Conservation (phyloP, 805 yeast species). For the Candida gorgasii region DNA sequence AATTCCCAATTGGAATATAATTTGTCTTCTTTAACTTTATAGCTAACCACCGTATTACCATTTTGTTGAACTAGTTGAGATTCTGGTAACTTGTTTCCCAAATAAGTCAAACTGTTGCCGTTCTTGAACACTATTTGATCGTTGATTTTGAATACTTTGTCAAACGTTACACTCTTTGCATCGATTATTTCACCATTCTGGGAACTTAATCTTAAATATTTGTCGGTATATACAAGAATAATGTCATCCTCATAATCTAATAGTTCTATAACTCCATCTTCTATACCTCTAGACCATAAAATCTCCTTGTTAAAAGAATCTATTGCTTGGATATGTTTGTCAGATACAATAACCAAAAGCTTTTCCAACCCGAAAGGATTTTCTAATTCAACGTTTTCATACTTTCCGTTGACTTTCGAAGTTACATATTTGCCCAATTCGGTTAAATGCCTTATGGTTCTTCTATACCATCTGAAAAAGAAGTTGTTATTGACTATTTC, state of each 20-base stretch:
- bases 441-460: conserved; percentile 33
- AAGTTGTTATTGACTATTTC: conserved; percentile 23
- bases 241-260: conserved; percentile 17
- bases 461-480: conserved; percentile 27
- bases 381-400: conserved; percentile 9
- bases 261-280: conserved; percentile 14
- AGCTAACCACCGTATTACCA: conserved; percentile 20
- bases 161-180: conserved; percentile 6
- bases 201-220: conserved; percentile 13
- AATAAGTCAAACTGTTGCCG: conserved; percentile 3
- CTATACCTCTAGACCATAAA: conserved; percentile 36
- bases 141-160: conserved; percentile 10
- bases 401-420: conserved; percentile 11
- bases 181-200: conserved; percentile 21
- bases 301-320: conserved; percentile 40
- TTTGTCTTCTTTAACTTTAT: conserved; percentile 16
- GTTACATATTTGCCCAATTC: conserved; percentile 31
- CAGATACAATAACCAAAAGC: conserved; percentile 25
- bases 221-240: conserved; percentile 16
- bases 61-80: conserved; percentile 13
- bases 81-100: neutral
- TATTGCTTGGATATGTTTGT: conserved; percentile 37
- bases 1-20: conserved; percentile 34
- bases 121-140: conserved; percentile 2
- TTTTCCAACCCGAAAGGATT: conserved; percentile 33